phyloP scores from a whole-genome alignment of 345 rosid species.

The Clarkia xantiana region DNA sequence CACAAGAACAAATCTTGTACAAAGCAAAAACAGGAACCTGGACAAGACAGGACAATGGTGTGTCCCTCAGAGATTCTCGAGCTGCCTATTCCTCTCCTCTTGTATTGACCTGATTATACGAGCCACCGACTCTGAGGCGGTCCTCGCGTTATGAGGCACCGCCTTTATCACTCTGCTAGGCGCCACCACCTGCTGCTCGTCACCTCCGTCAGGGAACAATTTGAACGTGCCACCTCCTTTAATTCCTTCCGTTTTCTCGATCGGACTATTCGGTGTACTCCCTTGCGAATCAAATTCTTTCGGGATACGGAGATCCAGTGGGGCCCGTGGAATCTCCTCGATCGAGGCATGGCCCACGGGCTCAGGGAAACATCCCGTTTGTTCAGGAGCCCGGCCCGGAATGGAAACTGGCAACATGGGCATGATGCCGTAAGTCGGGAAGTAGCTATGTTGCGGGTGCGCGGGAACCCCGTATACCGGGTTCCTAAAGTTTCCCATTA shows the following conservation, averaged over 20 bases:
- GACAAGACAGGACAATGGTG: too few species aligned
- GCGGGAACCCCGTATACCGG: conserved; percentile 28
- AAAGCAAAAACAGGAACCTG: too few species aligned
- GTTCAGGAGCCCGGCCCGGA: conserved; percentile 35
- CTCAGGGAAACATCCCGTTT: conserved; percentile 23
- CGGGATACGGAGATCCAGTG: conserved; percentile 15
- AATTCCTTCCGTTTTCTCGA: conserved; percentile 16
- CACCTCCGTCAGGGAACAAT: conserved; percentile 6
- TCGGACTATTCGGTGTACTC: conserved; percentile 40
- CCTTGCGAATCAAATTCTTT: conserved; percentile 30
- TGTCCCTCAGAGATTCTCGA: too few species aligned
- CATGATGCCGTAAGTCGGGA: conserved; percentile 56
- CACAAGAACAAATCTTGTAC: too few species aligned
- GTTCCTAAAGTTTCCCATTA: conserved; percentile 19
- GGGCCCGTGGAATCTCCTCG: conserved; percentile 7
- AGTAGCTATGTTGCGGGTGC: conserved; percentile 29
- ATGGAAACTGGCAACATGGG: conserved; percentile 20
- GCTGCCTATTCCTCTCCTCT: conserved; percentile 35
- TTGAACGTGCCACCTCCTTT: conserved; percentile 16
- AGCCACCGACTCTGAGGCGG: conserved; percentile 73
- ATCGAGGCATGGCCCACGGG: conserved; percentile 22
- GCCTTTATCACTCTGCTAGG: conserved; percentile 55
- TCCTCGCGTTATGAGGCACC: conserved; percentile 63
- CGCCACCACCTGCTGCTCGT: neutral
- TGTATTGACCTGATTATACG: conserved; percentile 84